Evolutionary conservation across 1,284 basidiomycete species (phyloP).

Genomic region (Austroboletus rostrupii): DNA sequence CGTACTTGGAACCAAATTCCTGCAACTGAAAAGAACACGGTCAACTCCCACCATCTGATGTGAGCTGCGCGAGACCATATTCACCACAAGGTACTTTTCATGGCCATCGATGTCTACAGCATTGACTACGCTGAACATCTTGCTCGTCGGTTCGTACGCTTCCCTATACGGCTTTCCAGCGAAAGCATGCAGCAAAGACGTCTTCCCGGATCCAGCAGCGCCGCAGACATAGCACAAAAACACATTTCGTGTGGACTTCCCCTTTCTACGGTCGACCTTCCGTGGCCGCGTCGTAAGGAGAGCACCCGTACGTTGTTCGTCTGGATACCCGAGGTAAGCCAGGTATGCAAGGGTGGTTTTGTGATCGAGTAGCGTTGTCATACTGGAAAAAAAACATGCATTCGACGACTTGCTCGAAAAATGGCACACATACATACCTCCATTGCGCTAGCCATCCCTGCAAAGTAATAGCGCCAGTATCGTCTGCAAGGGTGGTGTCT

Average conservation of each 20-base stretch:
- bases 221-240: slow-evolving; percentile 93
- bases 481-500: slow-evolving; percentile 87
- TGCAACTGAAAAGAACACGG: slow-evolving; percentile 60
- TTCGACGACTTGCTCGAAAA: too few species aligned
- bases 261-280: slow-evolving; percentile 83
- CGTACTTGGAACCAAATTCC: slow-evolving; percentile 95
- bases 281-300: slow-evolving; percentile 79
- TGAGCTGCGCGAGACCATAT: slow-evolving; percentile 30
- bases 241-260: slow-evolving; percentile 84
- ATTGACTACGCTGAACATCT: slow-evolving; percentile 90
- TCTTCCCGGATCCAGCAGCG: slow-evolving; percentile 95
- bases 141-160: slow-evolving; percentile 83
- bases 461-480: slow-evolving; percentile 86
- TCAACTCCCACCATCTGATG: slow-evolving; percentile 6
- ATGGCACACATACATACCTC: slow-evolving; percentile 60
- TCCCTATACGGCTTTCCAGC: slow-evolving; percentile 75
- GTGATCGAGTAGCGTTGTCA: slow-evolving; percentile 94
- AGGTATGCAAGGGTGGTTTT: slow-evolving; percentile 91
- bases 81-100: slow-evolving; percentile 93
- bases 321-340: slow-evolving; percentile 88
- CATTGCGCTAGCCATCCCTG: slow-evolving; percentile 99
- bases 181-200: slow-evolving; percentile 80
- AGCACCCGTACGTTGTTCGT: slow-evolving; percentile 72
- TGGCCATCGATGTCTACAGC: slow-evolving; percentile 91
- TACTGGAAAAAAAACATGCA: slow-evolving; percentile 45